These are phyloP conservation scores for Debaryomycetaceae sp. DNA, from an alignment of 1,139 yeast species.

Conservation along the genomic window DNA sequence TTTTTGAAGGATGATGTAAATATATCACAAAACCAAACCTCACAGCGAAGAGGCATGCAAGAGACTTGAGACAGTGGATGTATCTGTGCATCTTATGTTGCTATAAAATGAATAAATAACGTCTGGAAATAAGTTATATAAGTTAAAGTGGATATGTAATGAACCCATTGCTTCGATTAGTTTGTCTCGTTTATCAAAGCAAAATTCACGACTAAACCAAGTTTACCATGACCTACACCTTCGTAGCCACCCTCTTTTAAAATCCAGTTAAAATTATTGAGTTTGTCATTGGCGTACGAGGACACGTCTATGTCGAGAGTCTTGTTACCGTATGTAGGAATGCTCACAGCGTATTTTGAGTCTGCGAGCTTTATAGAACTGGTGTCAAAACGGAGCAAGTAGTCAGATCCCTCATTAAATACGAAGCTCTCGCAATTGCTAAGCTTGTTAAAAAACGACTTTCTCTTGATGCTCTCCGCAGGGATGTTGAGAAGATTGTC, in stretches of 20 bases:
- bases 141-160: not conserved
- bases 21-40: not conserved
- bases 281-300: constrained; percentile 38
- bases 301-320: constrained; percentile 41
- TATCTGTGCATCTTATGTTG: no score
- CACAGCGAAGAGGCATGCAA: not conserved
- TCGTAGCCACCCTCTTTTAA: constrained; percentile 38
- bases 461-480: constrained; percentile 25
- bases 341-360: constrained; percentile 38
- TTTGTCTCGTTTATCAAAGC: constrained; percentile 30
- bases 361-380: constrained; percentile 38
- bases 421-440: constrained; percentile 30
- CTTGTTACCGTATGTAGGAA: constrained; percentile 37
- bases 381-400: constrained; percentile 38
- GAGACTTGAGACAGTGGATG: not conserved
- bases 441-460: constrained; percentile 28
- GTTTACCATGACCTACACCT: constrained; percentile 32
- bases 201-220: constrained; percentile 41
- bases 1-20: not conserved
- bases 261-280: constrained; percentile 45
- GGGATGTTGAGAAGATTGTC: constrained; percentile 28
- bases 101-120: no score
- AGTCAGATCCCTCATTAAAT: constrained; percentile 23
- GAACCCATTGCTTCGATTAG: not conserved
- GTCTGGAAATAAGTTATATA: not conserved